phyloP scores from a whole-genome alignment of 306 rosid genomes.

The Prunus mira region DNA sequence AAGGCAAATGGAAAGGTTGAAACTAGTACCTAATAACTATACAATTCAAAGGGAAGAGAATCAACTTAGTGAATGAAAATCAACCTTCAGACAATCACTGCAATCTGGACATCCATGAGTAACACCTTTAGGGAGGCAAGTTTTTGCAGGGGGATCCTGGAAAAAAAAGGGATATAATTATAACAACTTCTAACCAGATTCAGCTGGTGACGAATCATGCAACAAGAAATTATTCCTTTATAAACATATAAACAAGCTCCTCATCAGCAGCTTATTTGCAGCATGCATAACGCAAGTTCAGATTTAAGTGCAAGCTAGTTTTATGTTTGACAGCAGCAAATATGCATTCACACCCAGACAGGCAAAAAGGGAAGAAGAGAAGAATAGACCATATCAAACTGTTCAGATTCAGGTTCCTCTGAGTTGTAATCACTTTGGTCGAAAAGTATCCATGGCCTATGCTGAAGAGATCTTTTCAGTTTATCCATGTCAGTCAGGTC shows the following conservation, averaged over 20 bases:
- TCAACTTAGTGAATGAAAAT: conserved; percentile 12
- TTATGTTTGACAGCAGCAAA: not conserved
- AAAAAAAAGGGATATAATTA: conserved; percentile 1
- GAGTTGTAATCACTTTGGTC: conserved; percentile 33
- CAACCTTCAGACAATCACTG: conserved; percentile 61
- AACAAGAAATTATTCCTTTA: conserved; percentile 7
- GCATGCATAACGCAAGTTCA: conserved; percentile 2
- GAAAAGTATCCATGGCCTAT: conserved; percentile 59
- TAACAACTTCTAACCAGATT: not conserved
- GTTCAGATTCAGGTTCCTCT: conserved; percentile 37
- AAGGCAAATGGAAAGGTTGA: conserved; percentile 23
- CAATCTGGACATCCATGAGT: conserved; percentile 57
- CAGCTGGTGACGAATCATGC: not conserved
- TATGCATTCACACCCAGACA: not conserved
- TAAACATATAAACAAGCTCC: conserved; percentile 13
- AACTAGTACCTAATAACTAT: conserved; percentile 17
- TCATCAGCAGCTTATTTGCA: not conserved
- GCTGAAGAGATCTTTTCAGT: conserved; percentile 20
- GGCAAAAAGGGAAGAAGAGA: not conserved
- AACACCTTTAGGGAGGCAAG: conserved; percentile 62
- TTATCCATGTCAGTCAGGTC: conserved; percentile 27
- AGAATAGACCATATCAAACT: conserved; percentile 40
- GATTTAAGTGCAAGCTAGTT: not conserved
- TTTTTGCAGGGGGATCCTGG: conserved; percentile 42
- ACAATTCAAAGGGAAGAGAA: conserved; percentile 15